Evolutionary conservation across 352 stramenopile species (phyloP), one percentile per base, ranked within the genome.

Genomic region (Pythium utonaiense): DNA sequence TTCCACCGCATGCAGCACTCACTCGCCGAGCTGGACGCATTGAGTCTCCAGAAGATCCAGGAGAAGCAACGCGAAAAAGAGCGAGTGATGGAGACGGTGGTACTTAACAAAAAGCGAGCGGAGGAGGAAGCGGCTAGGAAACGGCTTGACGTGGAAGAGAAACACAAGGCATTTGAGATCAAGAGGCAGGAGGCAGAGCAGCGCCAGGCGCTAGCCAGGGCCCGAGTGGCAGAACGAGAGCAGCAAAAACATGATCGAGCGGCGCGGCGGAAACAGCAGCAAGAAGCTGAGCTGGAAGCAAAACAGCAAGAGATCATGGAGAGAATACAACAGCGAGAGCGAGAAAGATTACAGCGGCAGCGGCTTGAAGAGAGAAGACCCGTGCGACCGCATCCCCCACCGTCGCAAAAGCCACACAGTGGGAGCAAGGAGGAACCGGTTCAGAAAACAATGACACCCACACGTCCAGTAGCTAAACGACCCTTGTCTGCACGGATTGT

Each of bases 1-100:
- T 83, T 82, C 44, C 71, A 78, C 10, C 69, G 61, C 9, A 64
- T 82, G 33, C 75, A 76, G 40, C 54, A 70, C 17, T 79, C 74
- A 3, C 31, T 70, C 13, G 38, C 50, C 1, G 59, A 73, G 12
- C 19, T 85, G 3, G 74, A 86, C 16, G 64, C 69, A 10, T 24
- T 80, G 1, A 78, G 68, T 33, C 55, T 62, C 24, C 54, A 76
- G 17, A 60, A 62, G 17, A 16, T 79, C 0, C 40, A 79, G 21
- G 57, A 78, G 13, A 80, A 73, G 27, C 66, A 77, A 9, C 51
- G 22, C 9, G 64, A 67, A 31, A 58, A 65, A 13, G 38, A 28
- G 17, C 73, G 76, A 45, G 51, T 75, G 28, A 57, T 73, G 45
- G 65, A 71, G 28, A 65, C 65, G 13, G 75, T 78, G 3, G 59